phyloP scores from a whole-genome alignment of 805 yeast species.

The Hemisphaericaspora nanyangensis region DNA sequence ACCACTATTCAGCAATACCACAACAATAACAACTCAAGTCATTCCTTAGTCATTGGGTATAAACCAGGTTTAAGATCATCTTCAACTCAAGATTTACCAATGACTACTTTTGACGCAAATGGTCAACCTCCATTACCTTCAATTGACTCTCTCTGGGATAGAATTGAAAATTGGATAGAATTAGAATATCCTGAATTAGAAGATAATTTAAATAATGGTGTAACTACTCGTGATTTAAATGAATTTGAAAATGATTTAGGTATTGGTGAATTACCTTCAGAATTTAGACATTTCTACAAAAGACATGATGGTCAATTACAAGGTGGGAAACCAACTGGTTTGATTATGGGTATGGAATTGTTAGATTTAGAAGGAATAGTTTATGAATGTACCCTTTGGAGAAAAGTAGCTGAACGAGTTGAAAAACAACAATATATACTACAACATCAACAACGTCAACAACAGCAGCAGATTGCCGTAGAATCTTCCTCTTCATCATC shows the following conservation, averaged over 20 bases:
- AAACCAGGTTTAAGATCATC: constrained; percentile 45
- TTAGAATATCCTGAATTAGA: constrained; percentile 45
- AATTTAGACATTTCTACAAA: constrained; percentile 43
- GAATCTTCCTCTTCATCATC: constrained; percentile 14
- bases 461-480: constrained; percentile 3
- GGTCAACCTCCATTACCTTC: constrained; percentile 51
- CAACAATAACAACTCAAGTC: background rate
- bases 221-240: constrained; percentile 42
- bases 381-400: constrained; percentile 41
- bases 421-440: constrained; percentile 32
- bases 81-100: constrained; percentile 38
- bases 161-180: constrained; percentile 40
- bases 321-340: constrained; percentile 44
- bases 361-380: constrained; percentile 41
- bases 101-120: constrained; percentile 40
- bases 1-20: constrained; percentile 15
- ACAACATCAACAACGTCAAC: constrained; percentile 23
- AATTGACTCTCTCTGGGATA: constrained; percentile 41
- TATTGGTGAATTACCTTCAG: constrained; percentile 36
- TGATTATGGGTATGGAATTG: constrained; percentile 39
- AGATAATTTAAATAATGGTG: constrained; percentile 41
- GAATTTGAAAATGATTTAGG: constrained; percentile 44
- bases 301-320: constrained; percentile 44
- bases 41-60: constrained; percentile 22
- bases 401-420: constrained; percentile 36